A percentile compares a stretch with the other conserved stretches of the same genome.
These are phyloP conservation scores for Candida lessepsii DNA, from an alignment of 805 yeast genomes.

Conservation along the genomic window DNA sequence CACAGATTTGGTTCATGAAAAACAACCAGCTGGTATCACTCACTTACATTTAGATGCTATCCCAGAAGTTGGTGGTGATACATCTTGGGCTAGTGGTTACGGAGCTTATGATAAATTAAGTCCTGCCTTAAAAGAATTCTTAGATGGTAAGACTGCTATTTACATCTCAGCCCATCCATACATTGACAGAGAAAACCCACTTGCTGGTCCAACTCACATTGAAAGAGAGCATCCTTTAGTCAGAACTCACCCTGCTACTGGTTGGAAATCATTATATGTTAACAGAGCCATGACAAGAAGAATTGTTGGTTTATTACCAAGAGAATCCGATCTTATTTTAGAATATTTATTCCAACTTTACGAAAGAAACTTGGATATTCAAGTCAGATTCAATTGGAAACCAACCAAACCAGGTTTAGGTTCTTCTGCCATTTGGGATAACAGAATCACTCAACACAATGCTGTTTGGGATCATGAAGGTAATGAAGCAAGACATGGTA, in stretches of 20 bases:
- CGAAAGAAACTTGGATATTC: slow-evolving; percentile 54
- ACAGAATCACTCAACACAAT: slow-evolving; percentile 52
- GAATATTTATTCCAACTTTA: slow-evolving; percentile 45
- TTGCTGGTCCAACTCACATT: slow-evolving; percentile 46
- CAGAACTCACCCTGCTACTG: slow-evolving; percentile 65
- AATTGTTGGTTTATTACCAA: slow-evolving; percentile 52
- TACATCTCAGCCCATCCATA: slow-evolving; percentile 43
- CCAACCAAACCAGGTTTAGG: slow-evolving; percentile 38
- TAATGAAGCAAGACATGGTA: slow-evolving; percentile 48
- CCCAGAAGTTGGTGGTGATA: slow-evolving; percentile 55
- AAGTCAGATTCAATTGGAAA: slow-evolving; percentile 54
- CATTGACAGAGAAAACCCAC: slow-evolving; percentile 44
- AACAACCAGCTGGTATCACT: slow-evolving; percentile 37
- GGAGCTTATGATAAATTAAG: slow-evolving; percentile 58
- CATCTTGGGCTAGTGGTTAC: slow-evolving; percentile 57
- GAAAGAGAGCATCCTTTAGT: slow-evolving; percentile 61
- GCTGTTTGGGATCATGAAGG: slow-evolving; percentile 54
- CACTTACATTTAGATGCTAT: slow-evolving; percentile 40
- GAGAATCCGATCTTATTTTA: slow-evolving; percentile 49
- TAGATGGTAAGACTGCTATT: slow-evolving; percentile 52
- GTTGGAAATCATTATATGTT: slow-evolving; percentile 57
- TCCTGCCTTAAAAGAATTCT: slow-evolving; percentile 47
- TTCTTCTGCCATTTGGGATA: slow-evolving; percentile 60
- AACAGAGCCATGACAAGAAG: slow-evolving; percentile 51
- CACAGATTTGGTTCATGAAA: slow-evolving; percentile 37